Base-by-base conservation (phyloP, 2,329 filamentous ascomycete genomes). In the Nothopassalora personata region DNA sequence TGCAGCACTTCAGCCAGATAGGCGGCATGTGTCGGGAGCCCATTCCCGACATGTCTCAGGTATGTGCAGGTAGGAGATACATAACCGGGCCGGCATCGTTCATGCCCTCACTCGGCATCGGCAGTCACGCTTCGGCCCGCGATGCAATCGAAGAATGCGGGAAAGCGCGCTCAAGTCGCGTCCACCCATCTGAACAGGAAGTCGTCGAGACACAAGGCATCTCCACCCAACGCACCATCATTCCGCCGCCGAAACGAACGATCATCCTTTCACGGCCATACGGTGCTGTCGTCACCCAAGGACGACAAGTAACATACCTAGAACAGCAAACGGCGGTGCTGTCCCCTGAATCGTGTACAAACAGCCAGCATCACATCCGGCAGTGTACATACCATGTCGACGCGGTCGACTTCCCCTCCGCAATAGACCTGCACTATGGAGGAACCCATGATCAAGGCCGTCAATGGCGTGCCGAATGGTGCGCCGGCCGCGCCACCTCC, bases 371-470 rank as follows among this genome's bases (percentile, higher is more conserved):
- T 19, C 11, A 51, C 30, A 15, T 51, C 49, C 34, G 49, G 49
- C 49, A 33, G 30, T n/a, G 49, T 51, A 31, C 48, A 43, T 19
- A 60, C 43, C 43, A 61, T 61, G 59, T 57, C 54, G 27, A 64
- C 59, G 55, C 53, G 39, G 43, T 19, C 33, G 15, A 28, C 11
- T 54, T 45, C 28, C 19, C 23, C 36, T 15, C 23, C 49, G 50
- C 56, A 33, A 53, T 62, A 61, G 54, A 39, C 19, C 45, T 36
- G 28, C 51, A 67, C 45, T 23, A 74, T 74, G 73, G 73, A 74
- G 71, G 73, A 72, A 65, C 72, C 71, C 61, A 58, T 72, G 67
- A 66, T 72, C 65, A 67, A 67, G 48, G 70, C 68, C 59, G 67
- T 67, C 59, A 73, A 73, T 63, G 71, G 70, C 55, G 65, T 68